Evolutionary conservation across 1,284 basidiomycete genomes (phyloP).

Genomic region (Malassezia yamatoensis): DNA sequence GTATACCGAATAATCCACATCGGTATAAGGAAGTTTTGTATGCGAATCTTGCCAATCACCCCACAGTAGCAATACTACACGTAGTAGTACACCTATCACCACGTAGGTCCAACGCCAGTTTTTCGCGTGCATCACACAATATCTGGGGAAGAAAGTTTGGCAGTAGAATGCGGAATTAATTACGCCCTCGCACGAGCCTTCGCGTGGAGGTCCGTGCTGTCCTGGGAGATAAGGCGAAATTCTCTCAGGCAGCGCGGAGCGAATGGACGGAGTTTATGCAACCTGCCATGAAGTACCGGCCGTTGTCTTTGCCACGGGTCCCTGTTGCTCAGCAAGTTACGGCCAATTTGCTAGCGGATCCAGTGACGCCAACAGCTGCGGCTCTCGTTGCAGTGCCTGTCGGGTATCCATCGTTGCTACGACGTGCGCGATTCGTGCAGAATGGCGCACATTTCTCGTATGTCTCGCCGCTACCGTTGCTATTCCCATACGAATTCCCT

Average conservation of each 20-base stretch:
- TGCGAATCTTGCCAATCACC: constrained; percentile 76
- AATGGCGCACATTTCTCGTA: constrained; percentile 66
- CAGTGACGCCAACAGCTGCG: constrained; percentile 53
- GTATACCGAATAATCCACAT: constrained; percentile 93
- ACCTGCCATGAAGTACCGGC: constrained; percentile 15
- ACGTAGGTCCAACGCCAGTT: constrained; percentile 22
- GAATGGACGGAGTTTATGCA: neutral
- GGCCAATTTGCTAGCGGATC: constrained; percentile 62
- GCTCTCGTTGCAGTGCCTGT: constrained; percentile 52
- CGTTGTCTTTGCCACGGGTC: constrained; percentile 56
- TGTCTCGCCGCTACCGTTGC: constrained; percentile 67
- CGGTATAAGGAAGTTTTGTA: constrained; percentile 84
- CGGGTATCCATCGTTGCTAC: constrained; percentile 50
- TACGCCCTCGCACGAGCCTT: no score
- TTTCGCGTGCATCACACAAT: neutral
- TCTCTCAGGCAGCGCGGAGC: neutral
- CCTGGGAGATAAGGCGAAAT: no score
- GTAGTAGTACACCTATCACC: constrained; percentile 55
- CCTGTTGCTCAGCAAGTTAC: constrained; percentile 57
- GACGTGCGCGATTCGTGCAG: constrained; percentile 59
- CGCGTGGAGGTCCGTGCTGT: no score
- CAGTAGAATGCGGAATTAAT: no score
- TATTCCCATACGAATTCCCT: constrained; percentile 73
- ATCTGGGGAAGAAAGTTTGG: no score
- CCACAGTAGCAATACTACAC: constrained; percentile 65